Evolutionary conservation across 768 basidiomycete genomes (phyloP).

Genomic region (Exsudoporus frostii): DNA sequence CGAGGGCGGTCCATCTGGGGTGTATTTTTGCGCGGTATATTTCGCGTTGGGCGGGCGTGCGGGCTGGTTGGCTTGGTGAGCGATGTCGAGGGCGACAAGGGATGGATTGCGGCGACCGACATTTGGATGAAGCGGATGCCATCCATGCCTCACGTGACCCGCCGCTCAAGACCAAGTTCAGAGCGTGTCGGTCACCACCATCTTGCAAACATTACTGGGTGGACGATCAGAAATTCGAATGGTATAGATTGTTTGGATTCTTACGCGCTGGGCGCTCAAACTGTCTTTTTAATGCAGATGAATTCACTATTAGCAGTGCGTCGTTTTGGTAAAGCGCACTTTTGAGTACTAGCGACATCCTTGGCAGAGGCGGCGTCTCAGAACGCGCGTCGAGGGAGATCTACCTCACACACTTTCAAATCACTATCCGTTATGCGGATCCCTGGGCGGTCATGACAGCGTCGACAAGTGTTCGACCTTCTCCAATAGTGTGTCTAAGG

Average conservation of each 20-base stretch:
- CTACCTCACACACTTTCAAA: not conserved
- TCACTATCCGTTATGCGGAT: not conserved
- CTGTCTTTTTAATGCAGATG: not conserved
- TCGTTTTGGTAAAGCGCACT: not conserved
- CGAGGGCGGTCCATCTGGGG: constrained; percentile 8
- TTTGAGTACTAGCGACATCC: not conserved
- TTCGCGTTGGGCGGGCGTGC: not conserved
- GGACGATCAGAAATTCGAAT: not conserved
- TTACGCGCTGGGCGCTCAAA: not conserved
- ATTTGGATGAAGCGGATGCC: constrained; percentile 7
- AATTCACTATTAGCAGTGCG: not conserved
- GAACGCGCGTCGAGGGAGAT: not conserved
- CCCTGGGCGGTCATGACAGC: not conserved
- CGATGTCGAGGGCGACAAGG: constrained; percentile 7
- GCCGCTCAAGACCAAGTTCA: not conserved
- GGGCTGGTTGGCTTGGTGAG: not conserved
- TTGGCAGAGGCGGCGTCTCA: not conserved
- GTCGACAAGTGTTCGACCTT: not conserved
- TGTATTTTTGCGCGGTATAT: not conserved
- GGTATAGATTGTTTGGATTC: not conserved
- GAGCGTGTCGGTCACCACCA: not conserved
- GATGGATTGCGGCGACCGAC: constrained; percentile 10
- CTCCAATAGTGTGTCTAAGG: not conserved
- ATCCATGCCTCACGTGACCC: constrained; percentile 6
- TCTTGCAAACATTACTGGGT: not conserved